phyloP scores from a whole-genome alignment of 202 grass and related monocot genomes.

The Schoenoplectus triqueter region DNA sequence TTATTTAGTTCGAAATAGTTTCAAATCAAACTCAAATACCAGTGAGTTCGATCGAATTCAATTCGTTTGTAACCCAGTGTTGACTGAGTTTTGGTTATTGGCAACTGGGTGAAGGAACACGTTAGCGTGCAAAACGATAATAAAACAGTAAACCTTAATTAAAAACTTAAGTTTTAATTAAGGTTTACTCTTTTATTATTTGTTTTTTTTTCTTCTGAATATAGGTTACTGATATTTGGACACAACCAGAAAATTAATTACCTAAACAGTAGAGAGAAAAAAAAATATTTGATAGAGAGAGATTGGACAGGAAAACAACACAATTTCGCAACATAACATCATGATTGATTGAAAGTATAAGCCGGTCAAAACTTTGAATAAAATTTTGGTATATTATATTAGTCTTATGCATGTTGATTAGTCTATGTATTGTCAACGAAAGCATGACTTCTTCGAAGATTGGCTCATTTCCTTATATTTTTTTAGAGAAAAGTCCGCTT shows the following conservation, averaged over 20 bases:
- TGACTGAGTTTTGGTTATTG: slow-evolving; percentile 38
- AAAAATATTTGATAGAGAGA: too few species aligned
- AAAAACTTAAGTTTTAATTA: background rate
- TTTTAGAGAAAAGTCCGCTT: too few species aligned
- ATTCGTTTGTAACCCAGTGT: background rate
- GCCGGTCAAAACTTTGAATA: slow-evolving; percentile 13
- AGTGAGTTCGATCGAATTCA: too few species aligned
- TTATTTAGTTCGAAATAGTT: too few species aligned
- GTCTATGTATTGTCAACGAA: slow-evolving; percentile 3
- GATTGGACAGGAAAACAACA: background rate
- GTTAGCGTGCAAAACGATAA: background rate
- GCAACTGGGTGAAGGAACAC: slow-evolving; percentile 5
- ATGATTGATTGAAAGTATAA: slow-evolving; percentile 4
- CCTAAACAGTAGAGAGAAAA: too few species aligned
- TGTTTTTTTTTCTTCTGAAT: background rate
- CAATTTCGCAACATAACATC: background rate
- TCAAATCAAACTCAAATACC: too few species aligned
- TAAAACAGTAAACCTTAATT: background rate
- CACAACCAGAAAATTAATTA: too few species aligned
- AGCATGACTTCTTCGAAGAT: background rate
- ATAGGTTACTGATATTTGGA: background rate
- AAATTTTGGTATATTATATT: slow-evolving; percentile 2
- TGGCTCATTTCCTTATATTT: too few species aligned
- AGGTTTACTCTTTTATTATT: background rate
- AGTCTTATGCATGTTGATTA: background rate